These are phyloP conservation scores for Mollisiaceae sp. DNA, from an alignment of 2,329 filamentous ascomycete species.

Conservation along the genomic window DNA sequence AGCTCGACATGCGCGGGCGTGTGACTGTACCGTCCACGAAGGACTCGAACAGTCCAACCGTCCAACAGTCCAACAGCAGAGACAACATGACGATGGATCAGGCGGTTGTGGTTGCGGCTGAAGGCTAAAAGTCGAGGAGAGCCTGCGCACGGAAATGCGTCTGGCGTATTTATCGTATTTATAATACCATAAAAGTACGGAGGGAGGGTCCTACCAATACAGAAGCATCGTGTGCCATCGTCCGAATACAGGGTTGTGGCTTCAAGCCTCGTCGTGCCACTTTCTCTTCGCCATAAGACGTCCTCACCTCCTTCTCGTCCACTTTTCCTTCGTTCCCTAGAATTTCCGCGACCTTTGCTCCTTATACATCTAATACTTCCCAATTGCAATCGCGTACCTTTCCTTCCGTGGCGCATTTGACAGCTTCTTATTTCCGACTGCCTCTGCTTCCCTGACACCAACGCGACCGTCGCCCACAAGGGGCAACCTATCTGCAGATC, in stretches of 20 bases:
- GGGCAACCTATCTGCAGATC: not conserved
- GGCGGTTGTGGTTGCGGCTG: not conserved
- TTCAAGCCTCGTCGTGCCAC: conserved; percentile 11
- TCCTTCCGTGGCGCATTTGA: not conserved
- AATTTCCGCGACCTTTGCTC: not conserved
- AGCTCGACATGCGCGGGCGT: not conserved
- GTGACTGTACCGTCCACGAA: not conserved
- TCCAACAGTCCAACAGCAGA: not conserved
- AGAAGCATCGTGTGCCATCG: not conserved
- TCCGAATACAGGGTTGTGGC: not conserved
- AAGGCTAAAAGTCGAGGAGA: not conserved
- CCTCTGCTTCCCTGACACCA: not conserved
- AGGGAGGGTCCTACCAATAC: not conserved
- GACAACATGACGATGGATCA: not conserved
- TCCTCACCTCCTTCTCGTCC: not conserved
- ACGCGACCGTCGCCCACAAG: not conserved
- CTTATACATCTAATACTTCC: too few relatives aligned
- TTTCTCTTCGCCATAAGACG: not conserved
- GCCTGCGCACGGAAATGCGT: not conserved
- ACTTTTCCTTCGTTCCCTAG: not conserved
- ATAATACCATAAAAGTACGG: not conserved
- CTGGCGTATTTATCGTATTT: not conserved
- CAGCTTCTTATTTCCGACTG: not conserved
- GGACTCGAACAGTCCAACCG: not conserved
- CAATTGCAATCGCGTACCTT: not conserved